Base-by-base conservation (phyloP, 768 basidiomycete species). In the Cantharellus cinnabarinus region DNA sequence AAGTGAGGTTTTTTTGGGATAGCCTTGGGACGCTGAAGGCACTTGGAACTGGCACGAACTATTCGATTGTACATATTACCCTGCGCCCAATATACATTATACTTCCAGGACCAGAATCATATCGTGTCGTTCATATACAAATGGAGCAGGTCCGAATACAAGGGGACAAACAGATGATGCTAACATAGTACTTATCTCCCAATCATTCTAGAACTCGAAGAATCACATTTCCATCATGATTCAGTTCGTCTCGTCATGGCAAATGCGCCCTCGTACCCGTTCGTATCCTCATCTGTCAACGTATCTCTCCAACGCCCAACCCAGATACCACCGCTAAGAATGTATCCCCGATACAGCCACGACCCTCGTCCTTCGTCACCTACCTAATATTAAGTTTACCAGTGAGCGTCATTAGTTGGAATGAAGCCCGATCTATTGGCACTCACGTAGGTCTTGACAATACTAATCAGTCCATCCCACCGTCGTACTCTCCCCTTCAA, bases 251-350 rank as follows among this genome's bases (percentile, higher is more conserved):
- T 39, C 35, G 56, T 57, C 58, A 63, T 41, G 44, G 54, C 58
- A 85, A 89, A 67, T 82, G 85, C 2, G 29, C 89, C 90, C 71
- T 94, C 90, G 66, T 94, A 90, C 3, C 89, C 89, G 37, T 74
- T 70, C 38, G 76, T 71, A 39, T 77, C 70, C 5, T 75, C 68
- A 0, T 80, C 79, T 55, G 80, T 89, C 51, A 86, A 68, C 2
- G 84, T 85, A 65, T 94, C 90, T 62, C 89, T 74, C 89, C 89
- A 94, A 52, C 89, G 75, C 41, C 90, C 89, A 15, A 85, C 80
- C 41, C 89, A 68, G 65, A 81, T 80, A 5, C 85, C 83, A 61
- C 83, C 73, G 15, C 70, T 63, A 42, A 88, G 76, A 56, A 89
- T 72, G 68, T 86, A 89, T 5, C 87, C 87, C 54, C 88, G 77